A percentile compares a stretch with the other conserved stretches of the same genome.
phyloP scores from a whole-genome alignment of 306 rosid species.

The Echinosophora koreensis region DNA sequence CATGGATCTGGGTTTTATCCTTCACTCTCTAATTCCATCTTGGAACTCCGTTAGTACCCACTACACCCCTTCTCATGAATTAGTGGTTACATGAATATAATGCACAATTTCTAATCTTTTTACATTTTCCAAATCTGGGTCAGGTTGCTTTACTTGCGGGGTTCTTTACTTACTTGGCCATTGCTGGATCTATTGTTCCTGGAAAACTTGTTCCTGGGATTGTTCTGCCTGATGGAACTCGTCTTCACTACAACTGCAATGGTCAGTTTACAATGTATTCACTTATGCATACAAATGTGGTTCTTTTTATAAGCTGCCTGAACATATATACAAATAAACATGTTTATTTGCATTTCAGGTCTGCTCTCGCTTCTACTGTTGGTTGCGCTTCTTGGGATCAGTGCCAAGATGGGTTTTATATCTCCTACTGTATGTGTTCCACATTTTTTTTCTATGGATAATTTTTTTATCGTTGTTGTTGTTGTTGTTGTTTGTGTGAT shows the following conservation, averaged over 20 bases:
- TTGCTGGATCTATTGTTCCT: constrained; percentile 76
- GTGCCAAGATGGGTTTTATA: constrained; percentile 65
- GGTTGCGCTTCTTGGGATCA: constrained; percentile 69
- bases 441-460: background rate
- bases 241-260: constrained; percentile 91
- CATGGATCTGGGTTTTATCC: constrained; percentile 48
- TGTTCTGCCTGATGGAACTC: constrained; percentile 68
- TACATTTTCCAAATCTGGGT: constrained; percentile 20
- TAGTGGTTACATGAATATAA: constrained; percentile 7
- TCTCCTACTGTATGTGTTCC: constrained; percentile 77
- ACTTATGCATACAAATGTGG: background rate
- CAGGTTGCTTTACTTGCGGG: constrained; percentile 69
- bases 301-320: background rate
- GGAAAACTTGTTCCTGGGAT: constrained; percentile 84
- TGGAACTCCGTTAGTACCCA: constrained; percentile 50
- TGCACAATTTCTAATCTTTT: constrained; percentile 25
- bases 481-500: no score
- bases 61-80: constrained; percentile 11
- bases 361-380: constrained; percentile 66
- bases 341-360: constrained; percentile 56
- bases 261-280: constrained; percentile 54
- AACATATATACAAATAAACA: constrained; percentile 52
- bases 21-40: constrained; percentile 49
- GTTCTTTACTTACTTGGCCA: constrained; percentile 76
- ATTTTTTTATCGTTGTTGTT: constrained; percentile 4